These are phyloP conservation scores for Beauveria varroae DNA, from an alignment of 2,329 filamentous ascomycete genomes.

Conservation along the genomic window DNA sequence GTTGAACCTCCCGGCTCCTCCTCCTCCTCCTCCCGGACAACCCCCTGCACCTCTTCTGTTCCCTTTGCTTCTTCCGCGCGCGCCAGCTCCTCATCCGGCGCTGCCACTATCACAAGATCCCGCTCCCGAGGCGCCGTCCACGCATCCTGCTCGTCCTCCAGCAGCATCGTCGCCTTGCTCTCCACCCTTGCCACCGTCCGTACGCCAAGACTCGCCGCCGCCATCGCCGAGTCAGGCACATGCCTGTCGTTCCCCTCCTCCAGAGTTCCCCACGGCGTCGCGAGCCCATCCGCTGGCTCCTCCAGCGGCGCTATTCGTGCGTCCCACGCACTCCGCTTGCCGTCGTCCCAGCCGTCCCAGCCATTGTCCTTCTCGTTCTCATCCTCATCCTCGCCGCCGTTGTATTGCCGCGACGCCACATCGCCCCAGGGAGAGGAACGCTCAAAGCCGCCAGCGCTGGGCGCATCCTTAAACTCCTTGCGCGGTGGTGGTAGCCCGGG, in stretches of 20 bases:
- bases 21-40: too few species aligned
- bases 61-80: background rate
- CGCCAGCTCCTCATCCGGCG: background rate
- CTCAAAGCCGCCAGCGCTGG: background rate
- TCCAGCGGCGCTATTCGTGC: background rate
- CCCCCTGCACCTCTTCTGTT: too few species aligned
- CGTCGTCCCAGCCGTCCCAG: conserved; percentile 32
- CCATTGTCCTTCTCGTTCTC: conserved; percentile 22
- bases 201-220: conserved; percentile 22
- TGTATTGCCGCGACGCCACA: background rate
- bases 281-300: background rate
- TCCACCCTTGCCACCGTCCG: background rate
- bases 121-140: background rate
- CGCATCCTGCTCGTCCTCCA: background rate
- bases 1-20: too few species aligned
- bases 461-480: background rate
- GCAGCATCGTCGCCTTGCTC: background rate
- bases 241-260: background rate
- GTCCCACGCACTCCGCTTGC: background rate
- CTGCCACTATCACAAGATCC: too few species aligned
- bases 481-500: conserved; percentile 19
- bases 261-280: background rate
- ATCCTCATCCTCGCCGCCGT: conserved; percentile 13
- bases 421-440: background rate
- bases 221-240: conserved; percentile 23